phyloP scores from a whole-genome alignment of 2,329 filamentous ascomycete genomes.

The Tolypocladium guangdongense region DNA sequence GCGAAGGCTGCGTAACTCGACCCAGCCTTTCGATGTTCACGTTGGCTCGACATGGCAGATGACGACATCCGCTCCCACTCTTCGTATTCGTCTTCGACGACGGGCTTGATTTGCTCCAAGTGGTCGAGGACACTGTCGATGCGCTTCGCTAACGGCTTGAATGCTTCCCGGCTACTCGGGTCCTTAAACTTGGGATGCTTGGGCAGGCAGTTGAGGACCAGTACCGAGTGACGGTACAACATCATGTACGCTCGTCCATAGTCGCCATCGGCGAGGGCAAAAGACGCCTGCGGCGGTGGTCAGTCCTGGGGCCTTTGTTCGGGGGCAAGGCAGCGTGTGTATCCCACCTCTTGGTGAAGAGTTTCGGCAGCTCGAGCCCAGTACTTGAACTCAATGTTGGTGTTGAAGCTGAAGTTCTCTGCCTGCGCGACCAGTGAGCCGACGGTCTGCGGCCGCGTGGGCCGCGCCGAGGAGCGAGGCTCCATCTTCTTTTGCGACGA shows the following conservation, averaged over 20 bases:
- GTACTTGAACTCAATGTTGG: conserved; percentile 62
- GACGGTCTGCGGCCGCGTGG: conserved; percentile 51
- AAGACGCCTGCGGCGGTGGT: conserved; percentile 49
- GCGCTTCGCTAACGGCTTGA: conserved; percentile 40
- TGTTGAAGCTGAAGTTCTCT: conserved; percentile 71
- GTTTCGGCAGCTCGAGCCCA: conserved; percentile 76
- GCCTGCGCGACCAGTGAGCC: conserved; percentile 70
- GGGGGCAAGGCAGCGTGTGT: neutral
- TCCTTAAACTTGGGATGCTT: conserved; percentile 66
- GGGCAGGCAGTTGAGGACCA: conserved; percentile 67
- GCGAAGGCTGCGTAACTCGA: conserved; percentile 36
- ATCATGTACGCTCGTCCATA: conserved; percentile 82
- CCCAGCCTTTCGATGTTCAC: conserved; percentile 7
- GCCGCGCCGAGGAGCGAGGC: conserved; percentile 18
- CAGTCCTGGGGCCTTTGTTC: neutral
- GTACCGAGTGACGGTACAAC: conserved; percentile 75
- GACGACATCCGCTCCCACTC: conserved; percentile 50
- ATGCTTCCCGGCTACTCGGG: conserved; percentile 51
- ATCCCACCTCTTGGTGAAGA: conserved; percentile 67
- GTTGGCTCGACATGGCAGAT: conserved; percentile 16
- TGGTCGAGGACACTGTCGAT: conserved; percentile 51
- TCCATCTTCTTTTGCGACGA: conserved; percentile 14
- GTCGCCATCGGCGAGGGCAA: conserved; percentile 79
- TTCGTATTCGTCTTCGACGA: conserved; percentile 61
- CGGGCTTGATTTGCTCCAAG: conserved; percentile 70